Base-by-base conservation (phyloP, 306 rosid genomes). In the Quercus engelmannii region DNA sequence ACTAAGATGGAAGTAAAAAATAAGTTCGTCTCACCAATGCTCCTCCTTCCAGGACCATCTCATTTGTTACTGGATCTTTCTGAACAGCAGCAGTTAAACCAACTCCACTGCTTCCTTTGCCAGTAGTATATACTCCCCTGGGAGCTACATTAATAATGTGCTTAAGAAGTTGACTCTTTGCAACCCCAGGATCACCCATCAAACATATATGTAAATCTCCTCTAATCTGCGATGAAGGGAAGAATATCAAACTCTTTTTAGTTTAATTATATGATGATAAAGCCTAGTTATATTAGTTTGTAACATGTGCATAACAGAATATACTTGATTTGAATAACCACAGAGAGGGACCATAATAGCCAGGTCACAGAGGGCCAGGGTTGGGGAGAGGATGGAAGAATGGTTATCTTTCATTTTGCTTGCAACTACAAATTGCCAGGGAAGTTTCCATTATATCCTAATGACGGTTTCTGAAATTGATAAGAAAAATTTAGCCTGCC, bases 171-270 rank as follows among this genome's bases (percentile, higher is more conserved):
- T 93, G 99, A 90, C 98, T 96, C 90, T 96, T 93, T 78, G 99
- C 99, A 86, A 96, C 99, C 78, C 99, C 99, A 83, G 99, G 97
- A 86, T 93, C 99, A 61, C 99, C 99, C 99, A 96, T 96, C 88
- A 96, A 84, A 83, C 99, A 93, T 76, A 96, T 87, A 86, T 93
- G 99, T 77, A 96, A 77, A 78, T 96, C 99, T 76, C 99, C 99
- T 86, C 99, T 93, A 70, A 96, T 96, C 99, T 96, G 91, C 74
- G 76, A 78, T 83, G 21, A 46, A 75, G 79, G 12, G 72, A 76
- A 82, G 55, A 72, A 10, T 78, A 49, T 75, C 35, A 75, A 18
- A 63, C 52, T 21, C 23, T 79, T 62, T 63, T 64, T 64, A 18
- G 77, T n/a, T 55, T 18, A 46, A 55, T 64, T 8, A 6, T 54